A percentile compares a stretch with the other conserved stretches of the same genome.
These are phyloP conservation scores for Hygrophila difformis DNA, from an alignment of 257 asterid genomes.

Conservation along the genomic window DNA sequence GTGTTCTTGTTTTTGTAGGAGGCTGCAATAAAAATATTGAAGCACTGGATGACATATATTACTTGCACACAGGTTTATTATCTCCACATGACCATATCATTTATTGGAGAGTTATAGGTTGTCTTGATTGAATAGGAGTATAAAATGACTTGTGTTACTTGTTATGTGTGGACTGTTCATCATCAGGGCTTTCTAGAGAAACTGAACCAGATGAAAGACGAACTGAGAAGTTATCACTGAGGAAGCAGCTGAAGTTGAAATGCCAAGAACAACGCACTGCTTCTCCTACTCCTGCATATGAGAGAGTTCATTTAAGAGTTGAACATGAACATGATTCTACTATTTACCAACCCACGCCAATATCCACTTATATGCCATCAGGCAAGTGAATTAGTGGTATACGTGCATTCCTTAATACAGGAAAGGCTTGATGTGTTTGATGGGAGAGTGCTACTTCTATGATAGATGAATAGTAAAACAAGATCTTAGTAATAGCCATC, in stretches of 20 bases:
- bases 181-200: too few species aligned
- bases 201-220: too few species aligned
- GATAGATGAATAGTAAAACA: too few species aligned
- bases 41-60: conserved; percentile 87
- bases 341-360: conserved; percentile 51
- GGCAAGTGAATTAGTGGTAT: conserved; percentile 30
- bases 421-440: conserved; percentile 10
- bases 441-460: conserved; percentile 2
- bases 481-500: too few species aligned
- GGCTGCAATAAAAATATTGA: too few species aligned
- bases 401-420: conserved; percentile 2
- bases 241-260: conserved; percentile 82
- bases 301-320: conserved; percentile 29
- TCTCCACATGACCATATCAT: background rate
- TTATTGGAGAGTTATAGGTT: background rate
- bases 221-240: too few species aligned
- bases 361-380: conserved; percentile 55
- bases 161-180: conserved; percentile 15
- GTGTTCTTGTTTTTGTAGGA: too few species aligned
- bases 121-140: too few species aligned
- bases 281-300: conserved; percentile 31
- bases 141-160: background rate
- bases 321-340: conserved; percentile 37
- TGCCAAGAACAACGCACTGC: conserved; percentile 54
- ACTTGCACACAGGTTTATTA: conserved; percentile 70